A percentile compares a stretch with the other conserved stretches of the same genome.
Evolutionary conservation across 192 early-diverging fungal genomes (phyloP).

Genomic region (Paraglomus occultum): DNA sequence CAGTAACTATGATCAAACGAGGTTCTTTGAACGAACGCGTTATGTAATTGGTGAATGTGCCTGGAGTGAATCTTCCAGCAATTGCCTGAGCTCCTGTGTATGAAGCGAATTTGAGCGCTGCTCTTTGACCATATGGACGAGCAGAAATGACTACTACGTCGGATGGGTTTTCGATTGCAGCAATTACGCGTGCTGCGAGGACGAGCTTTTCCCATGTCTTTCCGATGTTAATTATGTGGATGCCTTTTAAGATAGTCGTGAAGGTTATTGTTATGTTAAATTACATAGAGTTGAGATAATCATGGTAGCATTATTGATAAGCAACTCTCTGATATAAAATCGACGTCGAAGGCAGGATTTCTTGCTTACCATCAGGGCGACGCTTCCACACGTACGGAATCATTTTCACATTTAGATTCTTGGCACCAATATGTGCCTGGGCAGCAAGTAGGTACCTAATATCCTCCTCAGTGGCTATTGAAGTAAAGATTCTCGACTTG

Average conservation of each 20-base stretch:
- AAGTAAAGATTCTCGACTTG: background rate
- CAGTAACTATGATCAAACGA: conserved; percentile 95
- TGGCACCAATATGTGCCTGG: conserved; percentile 97
- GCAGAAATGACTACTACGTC: conserved; percentile 98
- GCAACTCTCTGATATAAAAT: no score
- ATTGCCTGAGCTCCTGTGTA: conserved; percentile 99
- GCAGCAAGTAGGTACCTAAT: conserved; percentile 94
- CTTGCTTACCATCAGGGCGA: conserved; percentile 80
- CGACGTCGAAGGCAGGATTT: background rate
- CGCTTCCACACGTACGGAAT: conserved; percentile 95
- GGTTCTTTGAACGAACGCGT: conserved; percentile 99
- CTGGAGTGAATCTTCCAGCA: conserved; percentile 99
- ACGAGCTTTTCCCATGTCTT: conserved; percentile 99
- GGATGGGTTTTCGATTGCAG: conserved; percentile 97
- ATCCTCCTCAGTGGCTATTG: conserved; percentile 82
- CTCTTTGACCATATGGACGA: conserved; percentile 97
- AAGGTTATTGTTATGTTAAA: no score
- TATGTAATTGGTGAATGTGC: conserved; percentile 99
- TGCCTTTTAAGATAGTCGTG: conserved; percentile 48
- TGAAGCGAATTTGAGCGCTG: conserved; percentile 96
- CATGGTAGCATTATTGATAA: background rate
- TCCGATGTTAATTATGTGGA: conserved; percentile 98
- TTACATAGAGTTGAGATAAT: background rate
- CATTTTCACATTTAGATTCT: conserved; percentile 97
- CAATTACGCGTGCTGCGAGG: conserved; percentile 97